Conservation (phyloP, 495 filamentous ascomycete species). For the Neurospora sp. region DNA sequence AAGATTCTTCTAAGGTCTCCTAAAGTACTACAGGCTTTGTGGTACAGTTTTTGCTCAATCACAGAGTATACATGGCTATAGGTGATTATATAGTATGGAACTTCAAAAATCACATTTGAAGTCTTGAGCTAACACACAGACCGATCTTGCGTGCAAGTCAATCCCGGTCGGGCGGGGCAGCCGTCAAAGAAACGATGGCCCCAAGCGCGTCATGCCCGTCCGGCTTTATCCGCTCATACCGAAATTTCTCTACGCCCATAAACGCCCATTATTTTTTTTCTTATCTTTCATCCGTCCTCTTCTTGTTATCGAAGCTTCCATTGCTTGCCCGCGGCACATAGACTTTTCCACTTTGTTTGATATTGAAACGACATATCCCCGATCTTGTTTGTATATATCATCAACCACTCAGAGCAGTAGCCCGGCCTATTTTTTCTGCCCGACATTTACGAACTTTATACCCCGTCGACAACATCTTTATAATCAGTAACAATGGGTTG, state of each 20-base stretch:
- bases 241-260: not conserved
- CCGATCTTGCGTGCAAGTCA: not conserved
- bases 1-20: not conserved
- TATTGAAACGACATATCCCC: not conserved
- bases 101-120: not conserved
- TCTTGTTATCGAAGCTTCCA: not conserved
- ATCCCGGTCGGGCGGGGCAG: not conserved
- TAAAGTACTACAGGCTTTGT: not conserved
- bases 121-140: not conserved
- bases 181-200: not conserved
- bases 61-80: not conserved
- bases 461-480: not conserved
- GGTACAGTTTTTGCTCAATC: not conserved
- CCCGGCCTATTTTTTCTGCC: not conserved
- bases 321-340: not conserved
- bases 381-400: not conserved
- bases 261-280: too few species aligned
- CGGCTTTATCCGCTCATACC: not conserved
- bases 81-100: not conserved
- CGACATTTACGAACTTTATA: not conserved
- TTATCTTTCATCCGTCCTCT: not conserved
- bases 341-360: not conserved
- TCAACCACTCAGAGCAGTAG: not conserved
- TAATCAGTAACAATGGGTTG: constrained; percentile 62
- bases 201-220: not conserved